Base-by-base conservation (phyloP, 1,139 yeast genomes). In the Sugiyamaella pinicola region DNA sequence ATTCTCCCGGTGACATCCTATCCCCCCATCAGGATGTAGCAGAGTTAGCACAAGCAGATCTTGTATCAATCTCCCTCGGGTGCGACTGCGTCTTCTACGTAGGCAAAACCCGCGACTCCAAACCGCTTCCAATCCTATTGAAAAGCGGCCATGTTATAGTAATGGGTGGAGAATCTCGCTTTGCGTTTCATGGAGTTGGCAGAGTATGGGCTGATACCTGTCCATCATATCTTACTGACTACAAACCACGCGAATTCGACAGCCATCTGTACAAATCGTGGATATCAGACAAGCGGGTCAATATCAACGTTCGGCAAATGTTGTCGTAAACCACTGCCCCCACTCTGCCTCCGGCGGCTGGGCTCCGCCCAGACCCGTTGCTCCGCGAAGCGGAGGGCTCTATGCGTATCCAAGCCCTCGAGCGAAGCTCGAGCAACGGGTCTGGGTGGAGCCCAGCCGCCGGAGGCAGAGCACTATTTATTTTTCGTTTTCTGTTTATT, bases 1-100 rank as follows among this genome's bases (percentile, higher is more conserved):
- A 74, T 55, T 64, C 71, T 10, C 73, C 74, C 12, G 77, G 77
- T 4, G 77, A 75, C 51, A 74, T 67, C 26, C 63, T 74, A 13
- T 71, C 75, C 5, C 76, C 77, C 13, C 78, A 74, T 53, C 75
- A 72, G 51, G 78, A 74, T 49, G 74, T 74, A 12, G 76, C 78
- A n/a, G 78, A 74, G 59, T 60, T 59, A 19, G 64, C 69, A n/a
- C 41, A 53, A 1, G 68, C 66, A 4, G 76, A 72, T 39, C 63
- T 74, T 3, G 63, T 73, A 12, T 68, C 74, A 12, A 54, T 73
- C 15, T 68, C 73, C 12, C 54, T 74, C 12, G 77, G 77, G 10
- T 70, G 75, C 52, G 68, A 69, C 22, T 71, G 74, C 43, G 58
- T 74, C 1, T 74, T 74, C 50, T 72, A 71, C 55, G 63, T 63